These are phyloP conservation scores for Saturnispora gosingensis DNA, from an alignment of 805 yeast species.

Conservation along the genomic window DNA sequence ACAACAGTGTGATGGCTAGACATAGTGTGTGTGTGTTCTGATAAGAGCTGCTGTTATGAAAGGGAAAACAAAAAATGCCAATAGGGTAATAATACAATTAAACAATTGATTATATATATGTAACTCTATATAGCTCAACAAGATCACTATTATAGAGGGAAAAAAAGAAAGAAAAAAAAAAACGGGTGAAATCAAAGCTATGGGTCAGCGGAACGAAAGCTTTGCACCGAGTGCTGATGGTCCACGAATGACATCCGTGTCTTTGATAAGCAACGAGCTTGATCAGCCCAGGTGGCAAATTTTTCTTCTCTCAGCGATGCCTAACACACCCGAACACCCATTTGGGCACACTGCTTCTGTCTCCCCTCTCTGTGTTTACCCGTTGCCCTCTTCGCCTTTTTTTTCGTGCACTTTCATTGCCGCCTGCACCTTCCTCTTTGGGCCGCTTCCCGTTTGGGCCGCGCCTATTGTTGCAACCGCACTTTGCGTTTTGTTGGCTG, in stretches of 20 bases:
- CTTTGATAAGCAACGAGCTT: background rate
- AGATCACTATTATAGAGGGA: background rate
- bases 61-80: background rate
- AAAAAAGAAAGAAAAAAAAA: background rate
- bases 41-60: background rate
- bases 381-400: background rate
- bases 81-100: background rate
- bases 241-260: background rate
- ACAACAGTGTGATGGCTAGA: constrained; percentile 36
- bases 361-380: background rate
- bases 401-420: background rate
- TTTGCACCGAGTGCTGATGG: background rate
- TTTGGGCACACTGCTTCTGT: background rate
- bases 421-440: background rate
- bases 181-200: background rate
- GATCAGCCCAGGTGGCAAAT: background rate
- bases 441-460: background rate
- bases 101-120: background rate
- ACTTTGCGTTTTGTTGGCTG: background rate
- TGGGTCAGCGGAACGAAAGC: constrained; percentile 1
- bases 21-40: constrained; percentile 3
- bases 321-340: too few species aligned
- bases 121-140: background rate
- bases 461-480: background rate
- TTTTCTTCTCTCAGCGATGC: background rate